phyloP scores from a whole-genome alignment of 2,329 filamentous ascomycete genomes.

The Pyrenophora tritici-repentis region DNA sequence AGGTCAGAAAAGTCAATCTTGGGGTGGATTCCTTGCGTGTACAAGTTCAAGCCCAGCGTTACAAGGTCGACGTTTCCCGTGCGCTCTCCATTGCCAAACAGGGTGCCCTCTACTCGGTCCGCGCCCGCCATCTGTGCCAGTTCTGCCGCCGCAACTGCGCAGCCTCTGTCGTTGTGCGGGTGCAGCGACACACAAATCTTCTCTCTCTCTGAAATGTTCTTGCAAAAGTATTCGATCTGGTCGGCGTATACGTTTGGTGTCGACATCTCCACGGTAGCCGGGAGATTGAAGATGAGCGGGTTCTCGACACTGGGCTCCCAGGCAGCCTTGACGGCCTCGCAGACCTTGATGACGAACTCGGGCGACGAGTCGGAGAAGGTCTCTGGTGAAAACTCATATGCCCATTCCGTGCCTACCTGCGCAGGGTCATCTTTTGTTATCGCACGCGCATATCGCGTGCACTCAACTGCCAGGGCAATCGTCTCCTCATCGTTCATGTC shows the following conservation, averaged over 20 bases:
- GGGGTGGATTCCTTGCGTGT: constrained; percentile 87
- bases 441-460: constrained; percentile 82
- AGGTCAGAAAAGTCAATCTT: constrained; percentile 92
- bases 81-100: constrained; percentile 93
- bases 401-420: constrained; percentile 67
- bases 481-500: constrained; percentile 82
- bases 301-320: constrained; percentile 82
- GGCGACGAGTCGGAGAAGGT: constrained; percentile 88
- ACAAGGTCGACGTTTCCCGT: constrained; percentile 96
- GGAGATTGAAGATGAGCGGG: constrained; percentile 95
- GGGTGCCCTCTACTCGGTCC: constrained; percentile 88
- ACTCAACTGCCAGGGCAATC: constrained; percentile 80
- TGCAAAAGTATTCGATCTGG: constrained; percentile 94
- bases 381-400: constrained; percentile 83
- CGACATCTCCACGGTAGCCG: constrained; percentile 92
- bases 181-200: constrained; percentile 90
- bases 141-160: constrained; percentile 86
- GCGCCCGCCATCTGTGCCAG: constrained; percentile 95
- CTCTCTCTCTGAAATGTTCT: constrained; percentile 79
- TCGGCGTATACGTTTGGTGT: constrained; percentile 97
- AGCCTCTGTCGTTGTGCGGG: constrained; percentile 93
- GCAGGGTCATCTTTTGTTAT: constrained; percentile 81
- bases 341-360: constrained; percentile 81
- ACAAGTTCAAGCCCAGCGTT: constrained; percentile 88
- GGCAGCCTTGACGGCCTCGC: constrained; percentile 89